Base-by-base conservation (phyloP, 805 yeast species). In the Candida anglica region DNA sequence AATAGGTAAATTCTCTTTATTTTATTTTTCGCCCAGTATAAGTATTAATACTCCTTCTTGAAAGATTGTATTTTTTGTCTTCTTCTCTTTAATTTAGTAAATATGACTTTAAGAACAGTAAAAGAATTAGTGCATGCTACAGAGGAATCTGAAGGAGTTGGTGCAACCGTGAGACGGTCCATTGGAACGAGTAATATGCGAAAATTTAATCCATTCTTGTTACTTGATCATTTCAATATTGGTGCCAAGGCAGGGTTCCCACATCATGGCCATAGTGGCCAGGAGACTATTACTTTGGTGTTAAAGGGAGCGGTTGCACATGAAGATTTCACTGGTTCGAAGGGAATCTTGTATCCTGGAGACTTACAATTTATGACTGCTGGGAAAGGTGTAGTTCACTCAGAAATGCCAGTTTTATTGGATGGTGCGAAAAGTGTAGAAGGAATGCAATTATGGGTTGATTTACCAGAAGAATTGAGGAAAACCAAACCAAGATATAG, bases 111-210 rank as follows among this genome's bases (percentile, higher is more conserved):
- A 16, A 61, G 70, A 59, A 45, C 62, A 16, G 53, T 63, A 40
- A 43, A 44, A 22, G 50, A 50, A 32, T 43, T 64, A 23, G 46
- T 64, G 17, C 44, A 53, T 29, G 88, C 91, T 19, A 51, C 71
- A 26, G 86, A 85, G 47, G 86, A 81, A 50, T 69, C 81, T 14
- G 95, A 86, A 60, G 96, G 96, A 43, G 88, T 72, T 19, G 96
- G 95, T n/a, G 95, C 95, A 19, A 61, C 71, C 19, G 95, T 86
- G 15, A 73, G 95, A 53, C 69, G 96, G 48, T 78, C 93, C 4
- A 77, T 86, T 38, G 95, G 95, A 28, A 71, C 79, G 5, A 63
- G 66, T 57, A 63, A 69, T 15, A 71, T 79, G 69, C 70, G 89
- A 48, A 81, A 81, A 55, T 86, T 86, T 57, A 70, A 86, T 11